These are phyloP conservation scores for Kwoniella sp. DNA, from an alignment of 768 basidiomycete genomes.

Conservation along the genomic window DNA sequence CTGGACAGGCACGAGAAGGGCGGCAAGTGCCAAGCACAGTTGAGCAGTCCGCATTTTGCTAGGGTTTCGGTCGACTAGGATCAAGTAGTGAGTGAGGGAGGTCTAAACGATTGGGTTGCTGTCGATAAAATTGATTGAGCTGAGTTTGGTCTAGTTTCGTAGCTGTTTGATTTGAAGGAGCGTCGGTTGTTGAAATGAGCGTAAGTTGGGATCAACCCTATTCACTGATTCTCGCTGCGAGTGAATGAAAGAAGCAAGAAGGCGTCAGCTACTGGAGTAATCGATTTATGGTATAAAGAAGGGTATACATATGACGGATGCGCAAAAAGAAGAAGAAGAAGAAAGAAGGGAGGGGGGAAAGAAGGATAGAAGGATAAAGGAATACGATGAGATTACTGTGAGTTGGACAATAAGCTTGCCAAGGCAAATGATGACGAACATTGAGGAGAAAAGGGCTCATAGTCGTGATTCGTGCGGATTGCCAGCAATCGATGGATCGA, in stretches of 20 bases:
- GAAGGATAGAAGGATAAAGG: too few species aligned
- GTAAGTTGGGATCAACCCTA: conserved; percentile 15
- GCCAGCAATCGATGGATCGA: not conserved
- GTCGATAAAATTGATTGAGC: not conserved
- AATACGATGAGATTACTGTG: too few species aligned
- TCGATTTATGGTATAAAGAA: not conserved
- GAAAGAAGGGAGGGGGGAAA: too few species aligned
- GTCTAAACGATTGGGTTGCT: too few species aligned
- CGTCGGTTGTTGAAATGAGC: conserved; percentile 10
- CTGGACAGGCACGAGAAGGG: conserved; percentile 13
- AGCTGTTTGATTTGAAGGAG: not conserved
- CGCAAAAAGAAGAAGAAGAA: too few species aligned
- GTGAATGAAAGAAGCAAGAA: not conserved
- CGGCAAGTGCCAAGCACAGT: conserved; percentile 16
- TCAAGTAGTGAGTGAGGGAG: too few species aligned
- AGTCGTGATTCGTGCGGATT: not conserved
- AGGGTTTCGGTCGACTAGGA: too few species aligned
- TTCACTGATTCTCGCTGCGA: not conserved
- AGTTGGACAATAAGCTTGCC: too few species aligned
- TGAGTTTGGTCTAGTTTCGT: not conserved
- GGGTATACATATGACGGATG: too few species aligned
- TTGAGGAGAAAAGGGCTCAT: not conserved
- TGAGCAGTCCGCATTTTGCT: conserved; percentile 19
- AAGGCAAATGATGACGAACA: too few species aligned
- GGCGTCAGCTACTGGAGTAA: not conserved